Evolutionary conservation across 495 filamentous ascomycete genomes (phyloP).

Genomic region (Talaromyces adpressus): DNA sequence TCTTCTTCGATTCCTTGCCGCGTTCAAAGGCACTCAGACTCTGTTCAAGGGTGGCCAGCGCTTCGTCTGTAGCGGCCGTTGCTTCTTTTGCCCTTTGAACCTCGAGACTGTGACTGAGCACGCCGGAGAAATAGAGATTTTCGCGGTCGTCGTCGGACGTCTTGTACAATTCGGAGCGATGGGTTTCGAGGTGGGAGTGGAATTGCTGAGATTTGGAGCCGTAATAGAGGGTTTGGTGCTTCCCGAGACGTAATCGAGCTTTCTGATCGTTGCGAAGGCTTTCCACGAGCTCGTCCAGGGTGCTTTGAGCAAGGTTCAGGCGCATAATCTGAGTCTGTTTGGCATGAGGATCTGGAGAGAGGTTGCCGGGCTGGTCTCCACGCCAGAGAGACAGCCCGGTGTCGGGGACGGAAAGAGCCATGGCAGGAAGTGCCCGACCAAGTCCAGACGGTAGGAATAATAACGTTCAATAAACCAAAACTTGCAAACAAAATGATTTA

Average conservation of each 20-base stretch:
- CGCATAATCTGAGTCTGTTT: constrained; percentile 52
- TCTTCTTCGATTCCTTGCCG: constrained; percentile 49
- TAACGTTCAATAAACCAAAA: neutral
- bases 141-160: constrained; percentile 28
- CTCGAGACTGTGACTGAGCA: constrained; percentile 50
- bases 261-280: constrained; percentile 57
- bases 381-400: constrained; percentile 41
- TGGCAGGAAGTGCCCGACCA: constrained; percentile 15
- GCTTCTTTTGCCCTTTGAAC: constrained; percentile 48
- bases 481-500: neutral
- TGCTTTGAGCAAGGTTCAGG: constrained; percentile 54
- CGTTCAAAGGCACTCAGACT: constrained; percentile 40
- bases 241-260: constrained; percentile 40
- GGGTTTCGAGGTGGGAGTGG: constrained; percentile 37
- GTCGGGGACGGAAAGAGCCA: constrained; percentile 41
- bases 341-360: constrained; percentile 14
- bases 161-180: constrained; percentile 47
- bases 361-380: constrained; percentile 25
- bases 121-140: constrained; percentile 45
- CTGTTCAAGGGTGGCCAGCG: constrained; percentile 50
- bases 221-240: constrained; percentile 44
- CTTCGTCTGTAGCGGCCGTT: constrained; percentile 44
- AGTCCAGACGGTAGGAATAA: constrained; percentile 9
- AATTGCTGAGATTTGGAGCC: constrained; percentile 46
- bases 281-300: constrained; percentile 65